Conservation (phyloP, 768 basidiomycete genomes). For the Boletus rubroflammeus region DNA sequence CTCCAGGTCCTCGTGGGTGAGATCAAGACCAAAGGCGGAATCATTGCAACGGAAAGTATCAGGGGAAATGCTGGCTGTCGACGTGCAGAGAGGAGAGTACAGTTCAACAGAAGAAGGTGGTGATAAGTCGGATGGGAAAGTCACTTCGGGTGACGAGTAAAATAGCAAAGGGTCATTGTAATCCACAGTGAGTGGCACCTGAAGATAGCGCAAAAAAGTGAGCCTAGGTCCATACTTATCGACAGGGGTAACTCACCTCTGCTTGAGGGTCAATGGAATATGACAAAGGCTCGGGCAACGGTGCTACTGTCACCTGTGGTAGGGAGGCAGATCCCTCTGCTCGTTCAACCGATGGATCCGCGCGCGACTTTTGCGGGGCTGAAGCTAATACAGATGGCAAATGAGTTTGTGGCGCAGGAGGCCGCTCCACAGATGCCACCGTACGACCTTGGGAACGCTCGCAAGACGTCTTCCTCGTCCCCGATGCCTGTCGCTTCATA, state of each 20-base stretch:
- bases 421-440: conserved; percentile 3
- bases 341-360: conserved; percentile 3
- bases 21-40: conserved; percentile 1
- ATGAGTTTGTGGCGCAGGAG: neutral
- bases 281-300: neutral
- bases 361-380: neutral
- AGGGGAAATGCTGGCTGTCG: neutral
- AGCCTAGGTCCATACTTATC: neutral
- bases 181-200: neutral
- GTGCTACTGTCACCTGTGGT: neutral
- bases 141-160: conserved; percentile 1
- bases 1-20: conserved; percentile 20
- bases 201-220: neutral
- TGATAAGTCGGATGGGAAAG: neutral
- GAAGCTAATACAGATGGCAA: conserved; percentile 18
- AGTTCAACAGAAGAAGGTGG: neutral
- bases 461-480: conserved; percentile 13
- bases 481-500: conserved; percentile 35
- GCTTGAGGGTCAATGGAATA: neutral
- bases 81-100: neutral
- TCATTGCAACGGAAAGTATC: conserved; percentile 4
- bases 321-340: neutral
- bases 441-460: conserved; percentile 10
- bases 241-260: conserved; percentile 7
- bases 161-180: neutral